Base-by-base conservation (phyloP, 140 eudicot species). In the Anethum foeniculum region DNA sequence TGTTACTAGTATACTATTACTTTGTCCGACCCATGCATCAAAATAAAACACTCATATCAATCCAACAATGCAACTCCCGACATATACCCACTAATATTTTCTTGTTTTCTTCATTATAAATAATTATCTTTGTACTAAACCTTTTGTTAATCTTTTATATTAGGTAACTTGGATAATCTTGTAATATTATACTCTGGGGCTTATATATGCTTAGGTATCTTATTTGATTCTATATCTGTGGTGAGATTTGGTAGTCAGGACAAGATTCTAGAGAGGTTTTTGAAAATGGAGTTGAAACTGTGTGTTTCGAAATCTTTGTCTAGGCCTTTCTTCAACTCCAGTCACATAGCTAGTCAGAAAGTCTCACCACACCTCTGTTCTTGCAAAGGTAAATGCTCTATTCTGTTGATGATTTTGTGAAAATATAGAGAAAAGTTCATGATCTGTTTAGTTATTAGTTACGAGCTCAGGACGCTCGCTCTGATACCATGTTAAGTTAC, bases 361-460 rank as follows among this genome's bases (percentile, higher is more conserved):
- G 82, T 80, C 51, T 81, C 75, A 12, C 85, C 85, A 3, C 81
- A 79, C 76, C 44, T 83, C 48, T 87, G 81, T 83, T 88, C 89
- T 84, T 88, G 89, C 88, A 88, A 80, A 88, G 98, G 98, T 91
- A 91, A 75, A 28, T 21, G 30, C 25, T 74, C 18, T 62, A 32
- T 43, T 81, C 62, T n/a, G 27, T 39, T 60, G 36, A 23, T 6
- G 1, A 62, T 25, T 62, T 62, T 34, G 19, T 38, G 2, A 14
- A 77, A 47, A 5, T 18, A 19, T 4, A 5, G 0, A 56, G 27
- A 56, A 21, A 58, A 23, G 14, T 11, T 58, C 67, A 27, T 25
- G 30, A 62, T 62, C 71, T 25, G 5, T n/a, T 62, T 11, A 54
- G 28, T 62, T 62, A 62, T 62, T 11, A 54, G 28, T 62, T 62